Conservation (phyloP, 805 yeast species). For the Blastobotrys chiropterorum region DNA sequence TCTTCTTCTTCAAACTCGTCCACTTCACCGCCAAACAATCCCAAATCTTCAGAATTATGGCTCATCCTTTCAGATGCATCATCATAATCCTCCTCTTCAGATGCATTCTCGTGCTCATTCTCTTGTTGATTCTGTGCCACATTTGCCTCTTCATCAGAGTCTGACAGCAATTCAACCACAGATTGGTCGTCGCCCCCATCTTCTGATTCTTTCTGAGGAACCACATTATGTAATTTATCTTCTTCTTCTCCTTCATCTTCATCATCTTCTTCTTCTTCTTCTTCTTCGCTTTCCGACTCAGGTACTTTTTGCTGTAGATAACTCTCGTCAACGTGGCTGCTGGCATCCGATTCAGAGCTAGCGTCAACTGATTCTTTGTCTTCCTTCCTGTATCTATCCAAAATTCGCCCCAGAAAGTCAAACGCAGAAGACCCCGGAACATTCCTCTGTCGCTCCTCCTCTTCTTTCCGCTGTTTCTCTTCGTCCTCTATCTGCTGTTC, state of each 20-base stretch:
- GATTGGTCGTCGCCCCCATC: not conserved
- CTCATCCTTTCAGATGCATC: not conserved
- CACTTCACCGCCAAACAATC: not conserved
- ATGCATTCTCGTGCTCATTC: not conserved
- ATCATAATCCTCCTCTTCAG: not conserved
- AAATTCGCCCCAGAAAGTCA: slow-evolving; percentile 9
- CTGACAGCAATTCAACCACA: not conserved
- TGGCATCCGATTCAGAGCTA: not conserved
- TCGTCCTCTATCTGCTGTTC: slow-evolving; percentile 10
- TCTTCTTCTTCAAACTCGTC: not conserved
- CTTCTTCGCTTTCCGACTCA: not conserved
- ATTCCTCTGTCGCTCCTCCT: slow-evolving; percentile 4
- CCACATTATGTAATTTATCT: slow-evolving; percentile 11
- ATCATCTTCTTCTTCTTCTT: slow-evolving; percentile 1
- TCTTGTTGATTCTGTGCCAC: not conserved
- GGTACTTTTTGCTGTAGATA: not conserved
- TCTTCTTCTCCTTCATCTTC: slow-evolving; percentile 10
- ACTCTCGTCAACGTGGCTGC: not conserved
- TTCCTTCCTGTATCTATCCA: slow-evolving; percentile 5
- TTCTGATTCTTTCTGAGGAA: slow-evolving; percentile 4
- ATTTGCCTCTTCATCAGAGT: slow-evolving; percentile 15
- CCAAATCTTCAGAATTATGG: not conserved
- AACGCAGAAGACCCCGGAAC: slow-evolving; percentile 4
- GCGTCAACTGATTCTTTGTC: not conserved
- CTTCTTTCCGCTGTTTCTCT: slow-evolving; percentile 4